Evolutionary conservation across 2,329 filamentous ascomycete genomes (phyloP).

Genomic region (Cryphonectria japonica): DNA sequence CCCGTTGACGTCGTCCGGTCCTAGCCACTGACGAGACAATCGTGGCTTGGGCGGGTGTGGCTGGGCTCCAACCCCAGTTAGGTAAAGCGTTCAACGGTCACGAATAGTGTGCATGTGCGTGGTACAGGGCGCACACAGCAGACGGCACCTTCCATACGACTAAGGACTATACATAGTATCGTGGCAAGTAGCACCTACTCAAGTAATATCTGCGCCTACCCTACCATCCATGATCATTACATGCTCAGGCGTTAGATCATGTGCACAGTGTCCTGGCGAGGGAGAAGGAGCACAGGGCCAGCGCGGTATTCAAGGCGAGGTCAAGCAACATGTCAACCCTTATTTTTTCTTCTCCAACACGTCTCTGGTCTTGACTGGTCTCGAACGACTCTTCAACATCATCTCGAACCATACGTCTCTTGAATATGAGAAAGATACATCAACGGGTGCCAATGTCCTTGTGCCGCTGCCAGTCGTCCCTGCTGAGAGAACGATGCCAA

Average conservation of each 20-base stretch:
- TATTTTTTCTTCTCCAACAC: neutral
- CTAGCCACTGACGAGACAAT: conserved; percentile 9
- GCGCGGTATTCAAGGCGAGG: neutral
- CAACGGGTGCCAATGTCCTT: neutral
- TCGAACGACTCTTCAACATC: neutral
- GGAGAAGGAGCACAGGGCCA: neutral
- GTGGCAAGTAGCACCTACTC: neutral
- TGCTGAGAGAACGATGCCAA: neutral
- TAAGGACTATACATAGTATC: no score
- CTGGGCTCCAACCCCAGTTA: neutral
- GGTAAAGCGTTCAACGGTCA: neutral
- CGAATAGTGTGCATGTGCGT: neutral
- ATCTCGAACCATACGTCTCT: neutral
- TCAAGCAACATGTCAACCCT: neutral
- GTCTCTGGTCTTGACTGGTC: neutral
- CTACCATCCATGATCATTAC: neutral
- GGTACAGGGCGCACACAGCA: neutral
- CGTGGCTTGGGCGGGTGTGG: neutral
- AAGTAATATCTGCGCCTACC: neutral
- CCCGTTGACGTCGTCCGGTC: neutral
- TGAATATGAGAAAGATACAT: neutral
- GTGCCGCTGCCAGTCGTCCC: neutral
- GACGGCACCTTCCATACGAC: neutral
- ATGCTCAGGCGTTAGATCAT: neutral
- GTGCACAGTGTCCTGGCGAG: neutral